phyloP scores from a whole-genome alignment of 768 basidiomycete genomes.

The Suillus variegatus region DNA sequence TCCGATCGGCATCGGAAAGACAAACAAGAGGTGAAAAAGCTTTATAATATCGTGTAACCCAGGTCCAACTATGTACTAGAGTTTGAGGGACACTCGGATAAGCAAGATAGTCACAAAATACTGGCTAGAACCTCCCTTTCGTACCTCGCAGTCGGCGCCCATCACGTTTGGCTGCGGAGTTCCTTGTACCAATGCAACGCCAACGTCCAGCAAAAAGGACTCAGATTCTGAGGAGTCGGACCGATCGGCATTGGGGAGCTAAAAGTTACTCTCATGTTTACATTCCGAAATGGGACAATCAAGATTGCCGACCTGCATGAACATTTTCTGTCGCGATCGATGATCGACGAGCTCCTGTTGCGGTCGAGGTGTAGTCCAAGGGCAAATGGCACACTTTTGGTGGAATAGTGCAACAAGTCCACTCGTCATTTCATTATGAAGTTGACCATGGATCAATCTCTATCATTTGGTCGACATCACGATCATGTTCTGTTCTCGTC shows the following conservation, averaged over 20 bases:
- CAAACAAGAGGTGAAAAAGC: not conserved
- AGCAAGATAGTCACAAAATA: not conserved
- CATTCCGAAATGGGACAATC: not conserved
- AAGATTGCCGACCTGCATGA: not conserved
- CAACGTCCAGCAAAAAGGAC: constrained; percentile 27
- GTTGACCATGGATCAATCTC: no score
- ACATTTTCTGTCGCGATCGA: not conserved
- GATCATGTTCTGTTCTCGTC: no score
- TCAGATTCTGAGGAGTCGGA: constrained; percentile 13
- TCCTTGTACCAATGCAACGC: not conserved
- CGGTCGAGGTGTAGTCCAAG: not conserved
- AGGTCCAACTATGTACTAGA: no score
- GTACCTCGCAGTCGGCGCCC: not conserved
- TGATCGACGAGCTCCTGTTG: not conserved
- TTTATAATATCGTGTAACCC: not conserved
- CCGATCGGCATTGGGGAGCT: constrained; percentile 22
- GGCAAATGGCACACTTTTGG: not conserved
- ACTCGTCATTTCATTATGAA: no score
- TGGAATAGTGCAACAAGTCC: no score
- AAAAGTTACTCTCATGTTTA: not conserved
- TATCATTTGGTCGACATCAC: no score
- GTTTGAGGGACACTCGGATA: not conserved
- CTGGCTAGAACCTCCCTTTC: not conserved
- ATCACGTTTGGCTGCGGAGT: not conserved
- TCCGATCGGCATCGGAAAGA: constrained; percentile 25